phyloP scores from a whole-genome alignment of 2,329 filamentous ascomycete species.

The Fusarium continuum region DNA sequence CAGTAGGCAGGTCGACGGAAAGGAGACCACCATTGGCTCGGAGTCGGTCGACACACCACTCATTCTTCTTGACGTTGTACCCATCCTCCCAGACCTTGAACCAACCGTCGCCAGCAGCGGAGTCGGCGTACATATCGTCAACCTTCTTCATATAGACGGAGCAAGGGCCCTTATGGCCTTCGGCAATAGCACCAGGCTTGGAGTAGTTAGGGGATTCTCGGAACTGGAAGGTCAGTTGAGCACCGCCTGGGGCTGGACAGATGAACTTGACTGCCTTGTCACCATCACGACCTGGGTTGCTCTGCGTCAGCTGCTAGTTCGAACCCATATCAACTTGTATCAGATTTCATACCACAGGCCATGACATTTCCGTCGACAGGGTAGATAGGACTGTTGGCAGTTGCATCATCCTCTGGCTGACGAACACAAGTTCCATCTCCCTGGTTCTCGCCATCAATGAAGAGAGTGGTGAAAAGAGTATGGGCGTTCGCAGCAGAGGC shows the following conservation, averaged over 20 bases:
- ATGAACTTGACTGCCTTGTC: slow-evolving; percentile 56
- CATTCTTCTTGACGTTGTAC: slow-evolving; percentile 62
- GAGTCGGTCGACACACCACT: slow-evolving; percentile 78
- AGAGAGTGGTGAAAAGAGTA: slow-evolving; percentile 71
- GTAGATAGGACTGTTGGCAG: slow-evolving; percentile 65
- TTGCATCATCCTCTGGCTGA: slow-evolving; percentile 64
- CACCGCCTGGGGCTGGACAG: slow-evolving; percentile 60
- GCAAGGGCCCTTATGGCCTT: slow-evolving; percentile 73
- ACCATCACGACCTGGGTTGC: slow-evolving; percentile 54
- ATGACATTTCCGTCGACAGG: slow-evolving; percentile 68
- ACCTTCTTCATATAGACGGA: slow-evolving; percentile 79
- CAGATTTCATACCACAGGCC: slow-evolving; percentile 69
- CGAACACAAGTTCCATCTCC: slow-evolving; percentile 78
- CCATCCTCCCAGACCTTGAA: slow-evolving; percentile 81
- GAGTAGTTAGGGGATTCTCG: slow-evolving; percentile 67
- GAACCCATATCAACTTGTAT: fast-evolving
- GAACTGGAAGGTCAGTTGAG: slow-evolving; percentile 72
- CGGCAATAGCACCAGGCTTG: slow-evolving; percentile 65
- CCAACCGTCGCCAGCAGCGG: slow-evolving; percentile 73
- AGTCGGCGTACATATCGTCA: slow-evolving; percentile 59
- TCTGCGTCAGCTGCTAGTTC: neutral
- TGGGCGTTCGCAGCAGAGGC: slow-evolving; percentile 60
- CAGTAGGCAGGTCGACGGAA: slow-evolving; percentile 67
- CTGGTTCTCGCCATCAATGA: slow-evolving; percentile 68
- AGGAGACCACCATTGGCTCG: slow-evolving; percentile 71